Conservation (phyloP, 768 basidiomycete species). For the Trametes coccinea region DNA sequence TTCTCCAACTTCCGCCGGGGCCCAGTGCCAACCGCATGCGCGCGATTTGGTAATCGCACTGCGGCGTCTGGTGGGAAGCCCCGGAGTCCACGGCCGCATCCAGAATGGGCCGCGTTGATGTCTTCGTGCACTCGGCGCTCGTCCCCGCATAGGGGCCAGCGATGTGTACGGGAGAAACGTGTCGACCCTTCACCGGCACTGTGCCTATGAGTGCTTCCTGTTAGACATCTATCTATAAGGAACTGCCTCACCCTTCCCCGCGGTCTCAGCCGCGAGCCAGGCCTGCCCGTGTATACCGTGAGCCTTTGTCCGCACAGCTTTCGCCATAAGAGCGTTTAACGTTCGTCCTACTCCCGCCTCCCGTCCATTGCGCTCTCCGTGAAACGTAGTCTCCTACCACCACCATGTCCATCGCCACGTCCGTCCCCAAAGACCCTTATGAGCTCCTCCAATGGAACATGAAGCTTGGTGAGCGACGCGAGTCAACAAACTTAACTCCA, state of each 20-base stretch:
- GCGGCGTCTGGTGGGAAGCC: background rate
- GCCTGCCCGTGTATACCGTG: background rate
- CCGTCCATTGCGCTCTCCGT: background rate
- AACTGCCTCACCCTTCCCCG: background rate
- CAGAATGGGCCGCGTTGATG: background rate
- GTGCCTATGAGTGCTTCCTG: background rate
- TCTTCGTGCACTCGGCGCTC: background rate
- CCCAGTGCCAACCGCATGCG: background rate
- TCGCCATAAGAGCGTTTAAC: background rate
- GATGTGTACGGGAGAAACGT: background rate
- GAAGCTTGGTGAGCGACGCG: constrained; percentile 18
- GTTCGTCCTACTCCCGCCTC: background rate
- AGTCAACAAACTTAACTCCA: background rate
- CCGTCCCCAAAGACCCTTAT: constrained; percentile 3
- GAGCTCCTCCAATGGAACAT: constrained; percentile 27
- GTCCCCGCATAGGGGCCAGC: background rate
- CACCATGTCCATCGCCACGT: background rate
- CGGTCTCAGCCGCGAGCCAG: background rate
- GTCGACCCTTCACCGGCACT: background rate
- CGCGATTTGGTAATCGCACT: too few relatives aligned
- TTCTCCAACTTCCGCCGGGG: too few relatives aligned
- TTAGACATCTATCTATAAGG: background rate
- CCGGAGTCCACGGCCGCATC: background rate
- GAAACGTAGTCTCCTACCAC: background rate
- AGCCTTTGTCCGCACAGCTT: too few relatives aligned